Evolutionary conservation across 2,329 filamentous ascomycete genomes (phyloP).

Genomic region (Didymella exigua): DNA sequence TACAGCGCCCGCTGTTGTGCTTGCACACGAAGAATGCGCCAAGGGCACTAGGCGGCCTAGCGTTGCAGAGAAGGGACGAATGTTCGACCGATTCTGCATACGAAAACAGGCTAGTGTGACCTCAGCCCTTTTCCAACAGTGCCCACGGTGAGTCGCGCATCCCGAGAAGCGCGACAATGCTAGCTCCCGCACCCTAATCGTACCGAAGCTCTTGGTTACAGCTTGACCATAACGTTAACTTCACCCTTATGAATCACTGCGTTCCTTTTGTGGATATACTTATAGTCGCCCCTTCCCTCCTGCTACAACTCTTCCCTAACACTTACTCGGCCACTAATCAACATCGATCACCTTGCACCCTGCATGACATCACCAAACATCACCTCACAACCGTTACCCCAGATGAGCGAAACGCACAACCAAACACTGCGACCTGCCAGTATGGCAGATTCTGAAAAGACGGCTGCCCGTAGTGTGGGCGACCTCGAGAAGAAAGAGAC

Average conservation of each 20-base stretch:
- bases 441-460: conserved; percentile 44
- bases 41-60: neutral
- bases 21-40: neutral
- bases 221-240: conserved; percentile 14
- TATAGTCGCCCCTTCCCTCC: conserved; percentile 22
- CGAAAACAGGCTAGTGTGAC: conserved; percentile 8
- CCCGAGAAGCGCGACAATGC: conserved; percentile 7
- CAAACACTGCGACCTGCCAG: conserved; percentile 33
- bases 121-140: conserved; percentile 7
- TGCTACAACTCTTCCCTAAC: conserved; percentile 3
- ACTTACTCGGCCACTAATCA: neutral
- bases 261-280: conserved; percentile 15
- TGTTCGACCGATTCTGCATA: conserved; percentile 7
- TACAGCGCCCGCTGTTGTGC: conserved; percentile 4
- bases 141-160: conserved; percentile 6
- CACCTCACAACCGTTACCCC: neutral
- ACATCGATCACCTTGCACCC: neutral
- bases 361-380: neutral
- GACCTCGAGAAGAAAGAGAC: conserved; percentile 36
- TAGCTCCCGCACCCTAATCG: conserved; percentile 20
- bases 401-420: conserved; percentile 35
- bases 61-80: conserved; percentile 12
- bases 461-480: conserved; percentile 35
- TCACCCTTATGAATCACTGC: conserved; percentile 15
- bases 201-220: conserved; percentile 14